phyloP scores from a whole-genome alignment of 1,139 yeast species.

The Pichia sp. region DNA sequence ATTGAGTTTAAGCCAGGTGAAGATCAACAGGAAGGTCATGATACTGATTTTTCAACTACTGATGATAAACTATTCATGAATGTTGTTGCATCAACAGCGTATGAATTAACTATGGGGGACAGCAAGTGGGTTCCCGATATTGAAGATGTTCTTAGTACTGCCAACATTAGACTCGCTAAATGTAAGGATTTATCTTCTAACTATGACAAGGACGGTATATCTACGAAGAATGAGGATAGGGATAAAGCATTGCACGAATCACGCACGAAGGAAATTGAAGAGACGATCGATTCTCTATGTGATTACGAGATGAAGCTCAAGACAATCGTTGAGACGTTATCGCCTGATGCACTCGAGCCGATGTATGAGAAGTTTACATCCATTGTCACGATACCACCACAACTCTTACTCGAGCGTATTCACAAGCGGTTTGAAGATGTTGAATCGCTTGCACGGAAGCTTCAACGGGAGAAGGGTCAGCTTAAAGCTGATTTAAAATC shows the following conservation, averaged over 20 bases:
- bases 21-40: slow-evolving; percentile 8
- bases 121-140: neutral
- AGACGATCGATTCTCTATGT: slow-evolving; percentile 12
- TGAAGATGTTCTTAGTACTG: neutral
- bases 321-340: slow-evolving; percentile 5
- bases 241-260: neutral
- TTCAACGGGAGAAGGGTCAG: slow-evolving; percentile 65
- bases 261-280: slow-evolving; percentile 6
- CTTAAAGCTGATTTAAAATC: slow-evolving; percentile 39
- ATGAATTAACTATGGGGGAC: slow-evolving; percentile 22
- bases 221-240: slow-evolving; percentile 8
- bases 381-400: slow-evolving; percentile 36
- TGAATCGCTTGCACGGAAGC: slow-evolving; percentile 81
- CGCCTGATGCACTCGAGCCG: neutral
- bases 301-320: slow-evolving; percentile 9
- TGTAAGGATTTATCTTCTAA: neutral
- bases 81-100: slow-evolving; percentile 27
- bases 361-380: slow-evolving; percentile 21
- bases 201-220: slow-evolving; percentile 3
- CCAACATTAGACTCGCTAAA: too few relatives aligned
- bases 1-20: slow-evolving; percentile 1
- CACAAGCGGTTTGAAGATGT: slow-evolving; percentile 80
- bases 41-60: slow-evolving; percentile 12
- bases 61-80: slow-evolving; percentile 21
- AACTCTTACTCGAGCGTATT: slow-evolving; percentile 57